These are phyloP conservation scores for Peniophora sp. DNA, from an alignment of 1,284 basidiomycete genomes.

Conservation along the genomic window DNA sequence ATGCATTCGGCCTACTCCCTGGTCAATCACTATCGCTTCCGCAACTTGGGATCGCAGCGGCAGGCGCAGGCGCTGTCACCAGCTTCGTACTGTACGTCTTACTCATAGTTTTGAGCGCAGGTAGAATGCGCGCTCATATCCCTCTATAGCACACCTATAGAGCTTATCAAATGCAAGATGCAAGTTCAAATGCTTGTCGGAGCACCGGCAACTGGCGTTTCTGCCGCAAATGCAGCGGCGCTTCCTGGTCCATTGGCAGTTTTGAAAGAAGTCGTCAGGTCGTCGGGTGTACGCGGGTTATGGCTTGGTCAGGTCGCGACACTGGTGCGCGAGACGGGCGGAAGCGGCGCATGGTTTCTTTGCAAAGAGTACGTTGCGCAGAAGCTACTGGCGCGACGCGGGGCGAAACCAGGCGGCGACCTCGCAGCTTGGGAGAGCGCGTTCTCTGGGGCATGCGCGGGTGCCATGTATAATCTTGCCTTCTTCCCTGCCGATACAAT, in stretches of 20 bases:
- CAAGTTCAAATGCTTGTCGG: slow-evolving; percentile 82
- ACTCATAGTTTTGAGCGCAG: not conserved
- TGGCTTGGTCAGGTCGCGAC: slow-evolving; percentile 88
- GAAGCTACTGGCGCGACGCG: slow-evolving; percentile 41
- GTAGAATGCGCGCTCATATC: not conserved
- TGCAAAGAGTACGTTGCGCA: slow-evolving; percentile 73
- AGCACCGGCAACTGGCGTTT: slow-evolving; percentile 17
- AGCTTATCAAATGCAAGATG: slow-evolving; percentile 93
- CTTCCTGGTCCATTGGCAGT: slow-evolving; percentile 65
- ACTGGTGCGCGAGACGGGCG: slow-evolving; percentile 82
- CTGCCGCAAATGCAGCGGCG: slow-evolving; percentile 17
- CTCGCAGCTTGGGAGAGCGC: slow-evolving; percentile 79
- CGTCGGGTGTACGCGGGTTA: slow-evolving; percentile 67
- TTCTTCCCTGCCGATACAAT: slow-evolving; percentile 92
- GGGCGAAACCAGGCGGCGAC: slow-evolving; percentile 33
- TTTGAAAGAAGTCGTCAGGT: slow-evolving; percentile 53
- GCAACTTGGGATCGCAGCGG: slow-evolving; percentile 71
- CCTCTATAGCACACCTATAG: slow-evolving; percentile 71
- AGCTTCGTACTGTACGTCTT: slow-evolving; percentile 70
- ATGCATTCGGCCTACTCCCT: slow-evolving; percentile 23
- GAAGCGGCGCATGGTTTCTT: slow-evolving; percentile 82
- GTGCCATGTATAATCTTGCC: slow-evolving; percentile 79
- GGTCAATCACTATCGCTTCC: slow-evolving; percentile 43
- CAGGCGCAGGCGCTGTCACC: slow-evolving; percentile 74
- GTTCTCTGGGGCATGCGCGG: slow-evolving; percentile 79